A percentile compares a stretch with the other conserved stretches of the same genome.
These are phyloP conservation scores for Pyrus hybrid DNA, from an alignment of 331 rosid species.

Conservation along the genomic window DNA sequence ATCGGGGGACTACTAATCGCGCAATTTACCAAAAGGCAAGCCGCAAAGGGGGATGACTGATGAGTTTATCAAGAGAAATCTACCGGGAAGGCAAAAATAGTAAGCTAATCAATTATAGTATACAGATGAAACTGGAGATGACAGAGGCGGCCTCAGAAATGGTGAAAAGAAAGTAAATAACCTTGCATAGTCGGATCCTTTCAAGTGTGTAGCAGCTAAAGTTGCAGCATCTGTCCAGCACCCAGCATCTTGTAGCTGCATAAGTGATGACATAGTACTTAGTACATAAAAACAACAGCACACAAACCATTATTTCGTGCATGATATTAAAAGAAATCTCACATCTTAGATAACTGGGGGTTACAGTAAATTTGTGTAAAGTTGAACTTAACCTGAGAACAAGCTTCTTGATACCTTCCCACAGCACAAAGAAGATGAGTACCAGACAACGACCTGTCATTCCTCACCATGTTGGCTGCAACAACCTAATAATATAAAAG, in stretches of 20 bases:
- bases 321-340: not conserved
- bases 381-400: slow-evolving; percentile 78
- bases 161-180: slow-evolving; percentile 12
- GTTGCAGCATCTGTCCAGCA: slow-evolving; percentile 99
- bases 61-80: not conserved
- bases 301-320: not conserved
- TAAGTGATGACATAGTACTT: slow-evolving; percentile 14
- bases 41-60: not conserved
- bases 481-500: slow-evolving; percentile 56
- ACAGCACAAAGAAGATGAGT: slow-evolving; percentile 99
- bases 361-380: not conserved
- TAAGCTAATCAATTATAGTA: not conserved
- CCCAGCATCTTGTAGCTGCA: slow-evolving; percentile 99
- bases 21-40: not conserved
- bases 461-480: slow-evolving; percentile 99
- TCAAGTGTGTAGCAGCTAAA: slow-evolving; percentile 83
- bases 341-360: not conserved
- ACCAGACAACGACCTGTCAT: slow-evolving; percentile 94
- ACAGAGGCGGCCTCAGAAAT: not conserved
- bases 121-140: not conserved
- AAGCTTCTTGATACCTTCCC: slow-evolving; percentile 96
- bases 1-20: not conserved
- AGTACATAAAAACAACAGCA: slow-evolving; percentile 3
- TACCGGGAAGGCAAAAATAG: not conserved
- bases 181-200: slow-evolving; percentile 98